phyloP scores from a whole-genome alignment of 2,329 filamentous ascomycete species.

The Aspergillus caelatus region DNA sequence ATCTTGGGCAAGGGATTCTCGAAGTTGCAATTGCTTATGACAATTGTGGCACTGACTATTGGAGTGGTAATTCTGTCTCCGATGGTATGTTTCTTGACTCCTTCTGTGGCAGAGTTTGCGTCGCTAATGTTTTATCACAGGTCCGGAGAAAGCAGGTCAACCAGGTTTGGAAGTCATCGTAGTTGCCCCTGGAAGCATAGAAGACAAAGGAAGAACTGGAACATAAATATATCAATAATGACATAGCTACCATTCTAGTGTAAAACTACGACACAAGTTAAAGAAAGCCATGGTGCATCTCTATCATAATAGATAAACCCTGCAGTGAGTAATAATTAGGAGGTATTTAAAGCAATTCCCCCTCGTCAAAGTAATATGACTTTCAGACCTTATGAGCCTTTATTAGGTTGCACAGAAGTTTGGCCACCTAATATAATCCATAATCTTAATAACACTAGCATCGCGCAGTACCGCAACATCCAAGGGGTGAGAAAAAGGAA shows the following conservation, averaged over 20 bases:
- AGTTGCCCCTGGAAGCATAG: background rate
- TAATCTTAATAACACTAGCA: background rate
- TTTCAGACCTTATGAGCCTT: too few species aligned
- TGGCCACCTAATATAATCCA: background rate
- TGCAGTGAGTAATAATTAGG: background rate
- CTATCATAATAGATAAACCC: background rate
- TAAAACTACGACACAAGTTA: background rate
- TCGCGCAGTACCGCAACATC: too few species aligned
- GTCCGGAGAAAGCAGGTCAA: slow-evolving; percentile 56
- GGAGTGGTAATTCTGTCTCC: slow-evolving; percentile 80
- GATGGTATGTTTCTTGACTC: slow-evolving; percentile 65
- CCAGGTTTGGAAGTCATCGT: slow-evolving; percentile 27
- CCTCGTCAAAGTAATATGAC: too few species aligned
- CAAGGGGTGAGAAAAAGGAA: background rate
- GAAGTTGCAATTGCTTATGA: slow-evolving; percentile 80
- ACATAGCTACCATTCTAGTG: background rate
- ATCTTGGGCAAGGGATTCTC: slow-evolving; percentile 92
- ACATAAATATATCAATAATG: slow-evolving; percentile 3
- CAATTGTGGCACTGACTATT: slow-evolving; percentile 75
- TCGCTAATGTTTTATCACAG: slow-evolving; percentile 28
- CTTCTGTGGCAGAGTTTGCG: background rate
- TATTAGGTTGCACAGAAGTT: background rate
- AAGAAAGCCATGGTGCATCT: background rate
- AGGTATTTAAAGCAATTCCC: background rate
- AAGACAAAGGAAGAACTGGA: background rate